phyloP scores from a whole-genome alignment of 805 yeast species.

The Wickerhamiella allomyrinae region DNA sequence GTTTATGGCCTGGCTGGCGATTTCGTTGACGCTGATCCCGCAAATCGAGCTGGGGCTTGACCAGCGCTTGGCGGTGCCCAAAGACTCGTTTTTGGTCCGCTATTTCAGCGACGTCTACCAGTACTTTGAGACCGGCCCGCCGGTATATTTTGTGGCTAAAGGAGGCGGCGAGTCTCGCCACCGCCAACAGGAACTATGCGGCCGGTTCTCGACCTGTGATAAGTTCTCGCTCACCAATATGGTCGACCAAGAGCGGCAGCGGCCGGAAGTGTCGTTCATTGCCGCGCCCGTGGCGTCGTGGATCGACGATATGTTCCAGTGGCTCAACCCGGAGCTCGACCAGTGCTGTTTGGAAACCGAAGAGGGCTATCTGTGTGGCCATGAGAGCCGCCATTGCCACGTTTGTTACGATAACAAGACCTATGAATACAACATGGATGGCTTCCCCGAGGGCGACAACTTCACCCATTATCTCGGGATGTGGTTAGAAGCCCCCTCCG shows the following conservation, averaged over 20 bases:
- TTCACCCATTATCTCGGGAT: slow-evolving; percentile 59
- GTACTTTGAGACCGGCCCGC: slow-evolving; percentile 80
- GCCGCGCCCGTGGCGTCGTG: slow-evolving; percentile 79
- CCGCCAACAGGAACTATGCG: slow-evolving; percentile 67
- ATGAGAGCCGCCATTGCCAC: slow-evolving; percentile 42
- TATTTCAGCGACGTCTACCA: slow-evolving; percentile 66
- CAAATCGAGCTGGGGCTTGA: slow-evolving; percentile 65
- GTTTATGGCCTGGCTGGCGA: slow-evolving; percentile 49
- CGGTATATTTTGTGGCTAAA: slow-evolving; percentile 72
- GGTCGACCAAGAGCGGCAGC: slow-evolving; percentile 67
- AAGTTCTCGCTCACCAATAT: slow-evolving; percentile 66
- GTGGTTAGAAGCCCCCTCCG: slow-evolving; percentile 78
- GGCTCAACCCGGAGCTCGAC: slow-evolving; percentile 75
- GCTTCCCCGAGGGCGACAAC: slow-evolving; percentile 62
- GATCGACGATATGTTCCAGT: slow-evolving; percentile 80
- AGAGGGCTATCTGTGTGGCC: slow-evolving; percentile 15
- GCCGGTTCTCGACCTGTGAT: slow-evolving; percentile 73
- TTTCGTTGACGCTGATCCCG: slow-evolving; percentile 60
- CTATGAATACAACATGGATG: slow-evolving; percentile 53
- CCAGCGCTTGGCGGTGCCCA: slow-evolving; percentile 77
- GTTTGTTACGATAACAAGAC: slow-evolving; percentile 50
- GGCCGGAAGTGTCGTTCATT: slow-evolving; percentile 50
- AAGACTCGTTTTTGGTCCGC: slow-evolving; percentile 62
- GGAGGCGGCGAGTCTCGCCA: slow-evolving; percentile 45
- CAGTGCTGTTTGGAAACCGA: slow-evolving; percentile 56